Base-by-base conservation (phyloP, 306 rosid species). In the Hylodesmum podocarpum region DNA sequence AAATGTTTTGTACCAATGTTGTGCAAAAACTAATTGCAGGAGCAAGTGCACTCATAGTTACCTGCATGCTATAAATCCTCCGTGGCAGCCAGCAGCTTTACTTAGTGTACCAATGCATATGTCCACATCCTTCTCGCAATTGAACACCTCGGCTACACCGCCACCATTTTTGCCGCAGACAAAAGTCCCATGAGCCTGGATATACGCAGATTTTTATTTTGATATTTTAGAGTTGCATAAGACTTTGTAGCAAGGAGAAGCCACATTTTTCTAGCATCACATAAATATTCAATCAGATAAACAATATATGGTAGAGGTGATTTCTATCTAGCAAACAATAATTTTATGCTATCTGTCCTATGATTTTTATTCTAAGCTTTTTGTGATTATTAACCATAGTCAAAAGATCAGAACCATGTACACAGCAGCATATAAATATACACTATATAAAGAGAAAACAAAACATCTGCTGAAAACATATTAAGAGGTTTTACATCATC, bases 31-130 rank as follows among this genome's bases (percentile, higher is more conserved):
- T 58, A 28, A 29, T 29, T 76, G 28, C 29, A 65, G 13, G 24
- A 54, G 50, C 67, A 77, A 76, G 29, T 37, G 22, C 18, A 72
- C 66, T 69, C 47, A 39, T 4, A 39, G 72, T 70, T 85, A 86
- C 98, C 98, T 95, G 98, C 98, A 92, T 31, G 98, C 97, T 54
- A 95, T 92, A 76, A 95, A 95, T 80, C 98, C 98, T 39, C 98
- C 98, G 83, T 88, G 96, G 78, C 98, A 95, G 65, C 97, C 98
- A 0, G 91, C 97, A 83, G 97, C 98, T 82, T 92, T 95, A 80
- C 98, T 95, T 65, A 92, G 87, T 46, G 98, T 90, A 65, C 98
- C 97, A 78, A 92, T 81, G 79, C 96, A 92, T 61, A 92, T 87
- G 81, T 95, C 98, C 50, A 95, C 89, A 54, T 92, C 93, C 70